Evolutionary conservation across 345 rosid genomes (phyloP).

Genomic region (Durio zibethinus): DNA sequence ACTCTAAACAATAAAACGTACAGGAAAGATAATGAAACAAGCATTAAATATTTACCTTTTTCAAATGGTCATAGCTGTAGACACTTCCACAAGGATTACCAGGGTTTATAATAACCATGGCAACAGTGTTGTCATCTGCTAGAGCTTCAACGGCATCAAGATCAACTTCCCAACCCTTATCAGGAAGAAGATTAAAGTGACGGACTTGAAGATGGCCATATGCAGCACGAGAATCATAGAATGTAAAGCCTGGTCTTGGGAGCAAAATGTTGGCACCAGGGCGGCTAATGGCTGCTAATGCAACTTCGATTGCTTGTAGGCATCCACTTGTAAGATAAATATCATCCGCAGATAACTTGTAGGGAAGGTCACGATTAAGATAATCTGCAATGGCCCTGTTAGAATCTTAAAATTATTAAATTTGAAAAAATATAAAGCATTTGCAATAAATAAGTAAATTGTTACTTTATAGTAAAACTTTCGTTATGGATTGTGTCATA

Average conservation of each 20-base stretch:
- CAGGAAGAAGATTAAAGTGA: slow-evolving; percentile 29
- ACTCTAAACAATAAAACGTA: not conserved
- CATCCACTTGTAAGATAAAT: slow-evolving; percentile 33
- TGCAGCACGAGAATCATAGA: slow-evolving; percentile 25
- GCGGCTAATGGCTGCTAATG: slow-evolving; percentile 22
- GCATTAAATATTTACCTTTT: slow-evolving; percentile 21
- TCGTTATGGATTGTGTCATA: too few species aligned
- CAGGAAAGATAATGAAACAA: not conserved
- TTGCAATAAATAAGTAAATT: not conserved
- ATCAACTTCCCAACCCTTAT: slow-evolving; percentile 7
- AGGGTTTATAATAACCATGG: slow-evolving; percentile 31
- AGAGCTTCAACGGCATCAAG: slow-evolving; percentile 24
- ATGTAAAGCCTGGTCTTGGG: slow-evolving; percentile 29
- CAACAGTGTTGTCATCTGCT: slow-evolving; percentile 18
- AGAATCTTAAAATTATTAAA: not conserved
- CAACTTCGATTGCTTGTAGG: slow-evolving; percentile 29
- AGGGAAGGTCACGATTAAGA: slow-evolving; percentile 26
- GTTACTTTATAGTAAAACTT: too few species aligned
- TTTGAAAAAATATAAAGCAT: too few species aligned
- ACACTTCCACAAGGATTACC: slow-evolving; percentile 61
- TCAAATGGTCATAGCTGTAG: slow-evolving; percentile 36
- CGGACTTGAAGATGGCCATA: slow-evolving; percentile 32
- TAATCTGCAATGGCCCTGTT: slow-evolving; percentile 35
- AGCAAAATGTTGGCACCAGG: slow-evolving; percentile 38
- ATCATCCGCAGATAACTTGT: slow-evolving; percentile 24